Evolutionary conservation across 176 grass and related monocot genomes (phyloP).

Genomic region (Zea mays): Zm-B73-REFERENCE-NAM-5.0 NC_050104.1:107135501-107136000

Average conservation of each 20-base stretch:
- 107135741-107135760: slow-evolving; percentile 34
- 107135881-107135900: slow-evolving; percentile 9
- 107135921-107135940: slow-evolving; percentile 33
- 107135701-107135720: slow-evolving; percentile 52
- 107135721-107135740: slow-evolving; percentile 51
- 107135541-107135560: slow-evolving; percentile 38
- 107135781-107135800: too few species aligned
- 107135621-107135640: background rate
- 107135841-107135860: slow-evolving; percentile 33
- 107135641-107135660: background rate
- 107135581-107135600: slow-evolving; percentile 39
- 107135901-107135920: background rate
- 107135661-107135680: slow-evolving; percentile 31
- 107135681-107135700: slow-evolving; percentile 57
- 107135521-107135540: slow-evolving; percentile 49
- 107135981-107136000: slow-evolving; percentile 36
- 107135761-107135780: background rate
- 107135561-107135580: slow-evolving; percentile 37
- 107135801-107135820: slow-evolving; percentile 49
- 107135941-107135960: slow-evolving; percentile 50
- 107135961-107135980: slow-evolving; percentile 39
- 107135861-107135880: slow-evolving; percentile 42
- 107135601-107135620: slow-evolving; percentile 43
- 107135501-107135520: slow-evolving; percentile 58
- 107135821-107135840: slow-evolving; percentile 27